Percentiles rank a stretch among this genome's conserved stretches.
Conservation (phyloP, 2,329 filamentous ascomycete species). For the Stachybotrys echinatus region DNA sequence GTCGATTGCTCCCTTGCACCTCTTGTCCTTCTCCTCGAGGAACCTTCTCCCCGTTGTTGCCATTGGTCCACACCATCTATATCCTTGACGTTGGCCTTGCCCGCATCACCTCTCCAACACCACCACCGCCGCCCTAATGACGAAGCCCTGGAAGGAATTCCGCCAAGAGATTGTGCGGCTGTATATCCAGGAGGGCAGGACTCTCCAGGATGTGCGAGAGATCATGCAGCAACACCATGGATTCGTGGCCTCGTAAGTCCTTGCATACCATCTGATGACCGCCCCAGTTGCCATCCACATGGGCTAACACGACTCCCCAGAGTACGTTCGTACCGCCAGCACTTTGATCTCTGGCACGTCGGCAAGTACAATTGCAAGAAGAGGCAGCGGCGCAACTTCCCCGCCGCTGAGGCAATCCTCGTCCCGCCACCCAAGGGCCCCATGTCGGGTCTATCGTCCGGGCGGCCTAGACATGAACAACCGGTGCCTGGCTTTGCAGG, state of each 20-base stretch:
- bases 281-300: too few relatives aligned
- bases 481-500: not conserved
- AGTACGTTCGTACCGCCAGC: slow-evolving; percentile 43
- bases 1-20: too few relatives aligned
- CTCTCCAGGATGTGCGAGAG: slow-evolving; percentile 32
- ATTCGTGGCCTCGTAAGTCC: slow-evolving; percentile 36
- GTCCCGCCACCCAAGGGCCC: slow-evolving; percentile 11
- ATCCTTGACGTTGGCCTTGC: not conserved
- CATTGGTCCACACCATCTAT: not conserved
- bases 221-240: slow-evolving; percentile 32
- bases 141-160: slow-evolving; percentile 36
- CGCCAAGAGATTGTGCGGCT: slow-evolving; percentile 28
- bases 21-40: not conserved
- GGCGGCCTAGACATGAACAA: not conserved
- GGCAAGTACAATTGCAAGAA: slow-evolving; percentile 42
- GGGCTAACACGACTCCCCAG: slow-evolving; percentile 9
- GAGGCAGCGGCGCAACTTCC: slow-evolving; percentile 12
- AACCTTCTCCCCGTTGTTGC: not conserved
- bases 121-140: slow-evolving; percentile 25
- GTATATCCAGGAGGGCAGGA: slow-evolving; percentile 33
- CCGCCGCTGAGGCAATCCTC: slow-evolving; percentile 4
- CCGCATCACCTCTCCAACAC: slow-evolving; percentile 4
- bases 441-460: not conserved
- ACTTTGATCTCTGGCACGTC: slow-evolving; percentile 39
- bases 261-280: too few relatives aligned